Conservation (phyloP, 805 yeast genomes). For the Starmerella cellae region DNA sequence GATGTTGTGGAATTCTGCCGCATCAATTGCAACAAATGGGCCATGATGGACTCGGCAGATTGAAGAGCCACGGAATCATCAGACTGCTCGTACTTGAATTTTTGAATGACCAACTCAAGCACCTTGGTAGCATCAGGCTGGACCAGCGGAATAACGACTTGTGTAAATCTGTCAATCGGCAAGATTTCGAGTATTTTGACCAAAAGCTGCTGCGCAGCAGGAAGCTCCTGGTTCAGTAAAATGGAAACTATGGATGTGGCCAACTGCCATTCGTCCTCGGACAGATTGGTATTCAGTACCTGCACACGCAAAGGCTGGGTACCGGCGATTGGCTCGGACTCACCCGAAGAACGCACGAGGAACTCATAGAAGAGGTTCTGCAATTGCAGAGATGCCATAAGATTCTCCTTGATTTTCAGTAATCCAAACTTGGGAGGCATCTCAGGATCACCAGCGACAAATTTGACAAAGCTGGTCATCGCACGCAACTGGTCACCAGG, state of each 20-base stretch:
- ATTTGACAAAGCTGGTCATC: conserved; percentile 20
- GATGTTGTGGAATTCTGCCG: conserved; percentile 1
- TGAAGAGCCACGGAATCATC: conserved; percentile 37
- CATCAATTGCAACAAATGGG: conserved; percentile 34
- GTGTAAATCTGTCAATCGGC: conserved; percentile 61
- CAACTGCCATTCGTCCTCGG: conserved; percentile 13
- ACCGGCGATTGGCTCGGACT: conserved; percentile 29
- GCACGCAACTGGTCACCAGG: conserved; percentile 42
- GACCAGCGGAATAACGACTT: conserved; percentile 39
- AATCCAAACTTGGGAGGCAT: conserved; percentile 39
- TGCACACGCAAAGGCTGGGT: conserved; percentile 41
- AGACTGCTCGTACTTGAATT: conserved; percentile 54
- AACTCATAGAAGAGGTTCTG: conserved; percentile 40
- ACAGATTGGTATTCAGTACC: conserved; percentile 26
- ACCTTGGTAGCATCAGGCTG: conserved; percentile 34
- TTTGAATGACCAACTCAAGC: conserved; percentile 47
- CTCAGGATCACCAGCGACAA: conserved; percentile 15
- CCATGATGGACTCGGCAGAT: conserved; percentile 41
- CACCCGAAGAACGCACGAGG: conserved; percentile 37
- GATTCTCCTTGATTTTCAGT: conserved; percentile 25
- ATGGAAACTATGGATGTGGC: conserved; percentile 21
- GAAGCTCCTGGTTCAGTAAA: conserved; percentile 23
- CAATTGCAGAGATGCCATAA: conserved; percentile 4
- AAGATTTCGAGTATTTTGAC: conserved; percentile 52
- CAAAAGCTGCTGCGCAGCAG: conserved; percentile 37